Percentiles rank a stretch among this genome's conserved stretches.
Evolutionary conservation across 2,329 filamentous ascomycete genomes (phyloP).

Genomic region (Cladosporium sp.): DNA sequence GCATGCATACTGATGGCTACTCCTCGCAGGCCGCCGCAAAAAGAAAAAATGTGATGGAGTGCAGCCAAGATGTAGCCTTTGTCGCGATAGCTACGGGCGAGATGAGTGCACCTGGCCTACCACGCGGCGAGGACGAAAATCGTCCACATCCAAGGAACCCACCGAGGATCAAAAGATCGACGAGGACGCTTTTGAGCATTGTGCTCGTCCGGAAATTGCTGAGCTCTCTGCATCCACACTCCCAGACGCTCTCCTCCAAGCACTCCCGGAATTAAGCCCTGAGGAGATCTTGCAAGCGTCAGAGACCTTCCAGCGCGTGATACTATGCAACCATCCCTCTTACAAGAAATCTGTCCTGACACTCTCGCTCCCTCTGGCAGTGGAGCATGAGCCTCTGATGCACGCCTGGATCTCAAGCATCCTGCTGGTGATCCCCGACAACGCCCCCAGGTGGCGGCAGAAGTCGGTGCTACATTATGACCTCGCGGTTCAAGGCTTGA

Average conservation of each 20-base stretch:
- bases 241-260: too few species aligned
- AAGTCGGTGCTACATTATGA: conserved; percentile 17
- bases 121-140: too few species aligned
- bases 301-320: conserved; percentile 13
- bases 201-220: too few species aligned
- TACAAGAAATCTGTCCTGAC: conserved; percentile 14
- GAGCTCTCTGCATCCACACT: too few species aligned
- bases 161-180: too few species aligned
- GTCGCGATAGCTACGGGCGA: conserved; percentile 16
- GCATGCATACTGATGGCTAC: not conserved
- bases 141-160: too few species aligned
- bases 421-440: conserved; percentile 11
- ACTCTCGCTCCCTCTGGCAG: conserved; percentile 12
- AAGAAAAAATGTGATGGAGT: conserved; percentile 19
- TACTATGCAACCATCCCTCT: conserved; percentile 13
- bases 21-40: conserved; percentile 15
- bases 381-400: conserved; percentile 13
- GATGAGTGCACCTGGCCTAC: conserved; percentile 14
- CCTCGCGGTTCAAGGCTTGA: conserved; percentile 8
- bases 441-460: conserved; percentile 1
- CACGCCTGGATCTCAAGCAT: conserved; percentile 18
- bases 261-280: conserved; percentile 8
- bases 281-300: conserved; percentile 11
- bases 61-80: conserved; percentile 15
- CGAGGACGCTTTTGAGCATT: too few species aligned